Base-by-base conservation (phyloP, 2,329 filamentous ascomycete species). In the Calonectria pteridis region DNA sequence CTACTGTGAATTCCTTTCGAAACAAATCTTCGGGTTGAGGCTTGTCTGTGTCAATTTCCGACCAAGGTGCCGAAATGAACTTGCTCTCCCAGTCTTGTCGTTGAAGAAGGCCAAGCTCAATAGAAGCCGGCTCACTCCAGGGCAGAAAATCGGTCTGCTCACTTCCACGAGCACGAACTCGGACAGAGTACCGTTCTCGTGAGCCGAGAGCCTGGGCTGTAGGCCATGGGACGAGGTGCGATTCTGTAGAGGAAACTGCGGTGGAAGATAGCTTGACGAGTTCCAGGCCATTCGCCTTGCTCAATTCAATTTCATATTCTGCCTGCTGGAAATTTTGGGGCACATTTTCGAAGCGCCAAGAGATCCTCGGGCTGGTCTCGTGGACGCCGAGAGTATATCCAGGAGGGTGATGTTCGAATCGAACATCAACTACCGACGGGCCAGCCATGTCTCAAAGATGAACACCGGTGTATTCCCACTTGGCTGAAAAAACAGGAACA, bases 21-120 rank as follows among this genome's bases (percentile, higher is more conserved):
- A 67, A 67, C 10, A 77, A 51, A 33, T 77, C 70, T n/a, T 74
- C 75, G 18, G 72, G 71, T 29, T 72, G 81, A 74, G 82, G 70
- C 71, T 78, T 51, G 79, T 80, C 13, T 73, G 67, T n/a, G 49
- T 72, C 50, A 2, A 63, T 23, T 6, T 73, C 67, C 14, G 67
- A 70, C 75, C 75, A 82, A 31, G 49, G 77, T 14, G 40, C 81
- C 75, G 46, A 76, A 76, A 85, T 82, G 18, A 77, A 65, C 1
- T 78, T 75, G 2, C 78, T 80, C 9, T 65, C 73, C 83, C 84
- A 85, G 50, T 82, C 81, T 1, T 77, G 69, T 11, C 81, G 72
- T 23, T 37, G 63, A 3, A 85, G 69, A 1, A 85, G 75, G 2
- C 83, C 84, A 3, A 80, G 75, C 72, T 85, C 84, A 3, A 85